Percentiles rank a stretch among this genome's conserved stretches.
Conservation (phyloP, 257 asterid genomes). For the Jacaranda mimosifolia region DNA sequence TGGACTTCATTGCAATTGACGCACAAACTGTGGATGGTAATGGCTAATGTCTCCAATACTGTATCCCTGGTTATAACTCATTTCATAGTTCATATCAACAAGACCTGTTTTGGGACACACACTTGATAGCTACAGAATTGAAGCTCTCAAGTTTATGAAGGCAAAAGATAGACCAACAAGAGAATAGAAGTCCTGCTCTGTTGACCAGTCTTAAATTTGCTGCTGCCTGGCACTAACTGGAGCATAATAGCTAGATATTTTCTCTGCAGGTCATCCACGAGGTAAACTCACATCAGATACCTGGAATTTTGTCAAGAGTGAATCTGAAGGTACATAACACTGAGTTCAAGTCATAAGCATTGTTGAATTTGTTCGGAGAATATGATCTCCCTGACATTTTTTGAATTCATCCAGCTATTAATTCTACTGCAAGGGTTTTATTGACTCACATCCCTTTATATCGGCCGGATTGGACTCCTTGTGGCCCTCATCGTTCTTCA, state of each 20-base stretch:
- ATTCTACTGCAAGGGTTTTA: conserved; percentile 69
- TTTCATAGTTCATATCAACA: not conserved
- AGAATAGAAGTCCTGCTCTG: not conserved
- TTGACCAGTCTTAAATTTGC: not conserved
- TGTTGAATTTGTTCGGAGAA: conserved; percentile 13
- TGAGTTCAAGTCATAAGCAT: conserved; percentile 30
- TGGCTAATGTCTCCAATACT: not conserved
- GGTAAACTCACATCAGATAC: conserved; percentile 63
- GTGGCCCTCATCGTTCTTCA: conserved; percentile 87
- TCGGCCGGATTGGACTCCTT: conserved; percentile 80
- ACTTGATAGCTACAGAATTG: not conserved
- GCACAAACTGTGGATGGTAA: conserved; percentile 95
- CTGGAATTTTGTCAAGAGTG: conserved; percentile 67
- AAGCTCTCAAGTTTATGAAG: not conserved
- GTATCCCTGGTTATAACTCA: conserved; percentile 5
- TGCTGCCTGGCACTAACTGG: not conserved
- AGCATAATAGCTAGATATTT: conserved; percentile 32
- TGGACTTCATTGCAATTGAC: conserved; percentile 81
- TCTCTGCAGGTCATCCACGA: conserved; percentile 63
- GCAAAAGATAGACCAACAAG: not conserved
- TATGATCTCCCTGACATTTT: conserved; percentile 29
- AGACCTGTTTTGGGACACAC: not conserved
- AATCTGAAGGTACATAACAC: conserved; percentile 59
- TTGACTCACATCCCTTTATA: conserved; percentile 92
- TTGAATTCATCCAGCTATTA: conserved; percentile 50